Conservation (phyloP, 2,329 filamentous ascomycete species). For the Diaporthe velutina region DNA sequence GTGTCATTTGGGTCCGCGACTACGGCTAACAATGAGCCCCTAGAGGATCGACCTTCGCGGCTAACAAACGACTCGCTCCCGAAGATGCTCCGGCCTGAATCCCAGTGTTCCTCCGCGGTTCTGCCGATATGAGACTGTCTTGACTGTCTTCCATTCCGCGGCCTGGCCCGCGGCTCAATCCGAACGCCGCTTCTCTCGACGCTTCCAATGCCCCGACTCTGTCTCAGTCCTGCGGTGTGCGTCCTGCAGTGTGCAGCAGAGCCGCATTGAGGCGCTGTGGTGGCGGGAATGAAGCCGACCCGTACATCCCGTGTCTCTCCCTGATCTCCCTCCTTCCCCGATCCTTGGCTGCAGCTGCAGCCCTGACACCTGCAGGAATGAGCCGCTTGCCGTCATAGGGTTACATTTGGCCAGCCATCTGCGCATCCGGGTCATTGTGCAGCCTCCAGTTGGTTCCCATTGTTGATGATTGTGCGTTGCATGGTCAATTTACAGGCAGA, state of each 20-base stretch:
- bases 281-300: conserved; percentile 20
- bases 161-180: neutral
- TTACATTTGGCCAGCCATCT: neutral
- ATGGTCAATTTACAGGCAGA: neutral
- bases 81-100: neutral
- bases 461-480: neutral
- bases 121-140: conserved; percentile 11
- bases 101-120: conserved; percentile 1
- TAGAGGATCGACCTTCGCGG: neutral
- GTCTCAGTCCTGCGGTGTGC: neutral
- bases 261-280: neutral
- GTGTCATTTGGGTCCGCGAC: neutral
- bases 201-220: neutral
- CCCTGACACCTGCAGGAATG: conserved; percentile 29
- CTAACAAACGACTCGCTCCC: neutral
- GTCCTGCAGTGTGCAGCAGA: conserved; percentile 2
- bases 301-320: conserved; percentile 21
- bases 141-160: neutral
- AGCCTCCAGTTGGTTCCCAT: neutral
- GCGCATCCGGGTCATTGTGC: neutral
- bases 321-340: neutral
- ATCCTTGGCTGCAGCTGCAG: conserved; percentile 22
- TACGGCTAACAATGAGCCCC: neutral
- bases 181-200: neutral
- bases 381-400: conserved; percentile 29